Evolutionary conservation across 306 rosid genomes (phyloP).

Genomic region (Dryas alaskensis): DNA sequence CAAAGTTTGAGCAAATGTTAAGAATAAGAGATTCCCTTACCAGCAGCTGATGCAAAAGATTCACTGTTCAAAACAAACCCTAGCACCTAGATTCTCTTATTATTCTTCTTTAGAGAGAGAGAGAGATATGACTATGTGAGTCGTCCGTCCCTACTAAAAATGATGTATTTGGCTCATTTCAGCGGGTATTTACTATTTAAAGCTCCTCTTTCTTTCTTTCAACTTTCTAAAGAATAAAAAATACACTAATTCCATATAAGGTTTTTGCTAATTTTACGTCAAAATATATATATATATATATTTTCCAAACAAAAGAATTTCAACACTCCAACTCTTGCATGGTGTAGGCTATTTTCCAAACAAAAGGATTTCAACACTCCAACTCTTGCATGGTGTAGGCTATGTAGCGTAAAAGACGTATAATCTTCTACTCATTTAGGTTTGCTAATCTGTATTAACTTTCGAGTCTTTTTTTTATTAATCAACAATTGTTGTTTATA

Average conservation of each 20-base stretch:
- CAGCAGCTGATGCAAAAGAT: slow-evolving; percentile 26
- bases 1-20: slow-evolving; percentile 6
- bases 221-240: neutral
- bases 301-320: too few relatives aligned
- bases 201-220: slow-evolving; percentile 21
- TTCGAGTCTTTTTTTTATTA: too few relatives aligned
- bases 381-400: too few relatives aligned
- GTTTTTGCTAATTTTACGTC: neutral
- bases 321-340: too few relatives aligned
- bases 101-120: slow-evolving; percentile 10
- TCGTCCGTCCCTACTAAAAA: slow-evolving; percentile 15
- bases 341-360: too few relatives aligned
- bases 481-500: too few relatives aligned
- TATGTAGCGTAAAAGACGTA: too few relatives aligned
- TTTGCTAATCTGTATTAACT: too few relatives aligned
- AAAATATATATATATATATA: too few relatives aligned
- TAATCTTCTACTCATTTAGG: too few relatives aligned
- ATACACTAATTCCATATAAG: slow-evolving; percentile 20
- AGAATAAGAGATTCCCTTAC: slow-evolving; percentile 21
- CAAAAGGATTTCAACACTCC: too few relatives aligned
- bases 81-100: slow-evolving; percentile 39
- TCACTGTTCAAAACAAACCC: slow-evolving; percentile 62
- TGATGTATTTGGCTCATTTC: slow-evolving; percentile 30
- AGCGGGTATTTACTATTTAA: slow-evolving; percentile 9
- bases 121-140: slow-evolving; percentile 13